A percentile compares a stretch with the other conserved stretches of the same genome.
Conservation (phyloP, 2,329 filamentous ascomycete genomes). For the Macrophomina tecta region DNA sequence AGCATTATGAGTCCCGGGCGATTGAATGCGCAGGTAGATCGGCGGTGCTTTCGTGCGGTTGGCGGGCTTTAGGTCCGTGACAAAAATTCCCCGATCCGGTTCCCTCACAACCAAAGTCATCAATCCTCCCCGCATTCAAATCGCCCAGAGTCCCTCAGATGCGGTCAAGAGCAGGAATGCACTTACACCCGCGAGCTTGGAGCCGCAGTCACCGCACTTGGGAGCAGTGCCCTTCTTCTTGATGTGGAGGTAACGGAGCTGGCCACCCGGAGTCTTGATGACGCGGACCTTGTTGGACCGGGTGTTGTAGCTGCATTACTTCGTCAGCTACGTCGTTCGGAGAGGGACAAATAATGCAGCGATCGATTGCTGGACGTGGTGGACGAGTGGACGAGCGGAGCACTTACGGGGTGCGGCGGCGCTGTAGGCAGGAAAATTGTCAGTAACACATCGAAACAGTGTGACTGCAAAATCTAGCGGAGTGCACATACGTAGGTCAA, state of each 20-base stretch:
- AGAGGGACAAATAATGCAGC: background rate
- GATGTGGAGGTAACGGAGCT: slow-evolving; percentile 96
- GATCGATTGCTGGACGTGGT: slow-evolving; percentile 10
- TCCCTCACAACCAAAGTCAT: background rate
- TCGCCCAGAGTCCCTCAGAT: background rate
- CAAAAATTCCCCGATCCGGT: background rate
- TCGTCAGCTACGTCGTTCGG: slow-evolving; percentile 29
- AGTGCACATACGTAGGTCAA: slow-evolving; percentile 61
- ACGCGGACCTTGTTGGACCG: slow-evolving; percentile 91
- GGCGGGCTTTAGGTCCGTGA: background rate
- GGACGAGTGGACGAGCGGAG: background rate
- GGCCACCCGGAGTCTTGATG: slow-evolving; percentile 94
- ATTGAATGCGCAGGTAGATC: background rate
- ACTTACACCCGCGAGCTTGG: slow-evolving; percentile 98
- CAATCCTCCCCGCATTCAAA: background rate
- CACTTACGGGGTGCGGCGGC: slow-evolving; percentile 60
- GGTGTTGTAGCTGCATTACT: slow-evolving; percentile 84
- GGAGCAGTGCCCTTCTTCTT: slow-evolving; percentile 99
- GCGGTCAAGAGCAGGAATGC: background rate
- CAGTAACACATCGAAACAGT: background rate
- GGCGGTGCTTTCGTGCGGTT: background rate
- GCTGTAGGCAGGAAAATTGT: slow-evolving; percentile 46
- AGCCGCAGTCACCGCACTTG: slow-evolving; percentile 92
- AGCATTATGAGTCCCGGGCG: background rate
- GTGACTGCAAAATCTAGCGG: background rate